Conservation (phyloP, 495 filamentous ascomycete genomes). For the Cercophora newfieldiana region DNA sequence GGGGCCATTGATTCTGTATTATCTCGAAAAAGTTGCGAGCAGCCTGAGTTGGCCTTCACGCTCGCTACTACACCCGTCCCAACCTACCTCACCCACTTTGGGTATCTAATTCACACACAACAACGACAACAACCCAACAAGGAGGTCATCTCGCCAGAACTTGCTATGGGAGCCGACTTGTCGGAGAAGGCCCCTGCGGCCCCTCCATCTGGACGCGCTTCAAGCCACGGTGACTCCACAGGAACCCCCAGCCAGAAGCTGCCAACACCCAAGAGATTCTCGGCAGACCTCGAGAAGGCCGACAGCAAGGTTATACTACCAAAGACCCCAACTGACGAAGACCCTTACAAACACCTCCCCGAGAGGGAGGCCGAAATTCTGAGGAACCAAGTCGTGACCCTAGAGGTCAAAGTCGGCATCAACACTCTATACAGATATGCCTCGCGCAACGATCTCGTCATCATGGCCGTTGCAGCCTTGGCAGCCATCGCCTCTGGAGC, state of each 20-base stretch:
- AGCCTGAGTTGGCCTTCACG: background rate
- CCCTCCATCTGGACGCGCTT: conserved; percentile 27
- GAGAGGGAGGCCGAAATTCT: conserved; percentile 63
- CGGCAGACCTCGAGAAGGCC: conserved; percentile 41
- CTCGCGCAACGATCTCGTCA: conserved; percentile 68
- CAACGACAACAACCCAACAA: too few relatives aligned
- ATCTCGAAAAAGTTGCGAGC: background rate
- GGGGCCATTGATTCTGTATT: background rate
- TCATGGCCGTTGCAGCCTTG: conserved; percentile 65
- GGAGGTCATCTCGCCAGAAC: background rate
- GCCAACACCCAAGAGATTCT: conserved; percentile 9
- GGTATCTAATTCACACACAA: too few relatives aligned
- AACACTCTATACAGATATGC: conserved; percentile 78
- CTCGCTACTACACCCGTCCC: background rate
- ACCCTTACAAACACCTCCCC: conserved; percentile 57
- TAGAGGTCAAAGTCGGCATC: conserved; percentile 63
- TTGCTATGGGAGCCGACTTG: conserved; percentile 27
- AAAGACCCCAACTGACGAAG: conserved; percentile 44
- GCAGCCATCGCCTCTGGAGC: conserved; percentile 77
- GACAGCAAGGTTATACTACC: conserved; percentile 50
- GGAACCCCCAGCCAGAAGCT: conserved; percentile 35
- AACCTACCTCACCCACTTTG: too few relatives aligned
- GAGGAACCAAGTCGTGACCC: conserved; percentile 68
- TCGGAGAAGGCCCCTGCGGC: conserved; percentile 31
- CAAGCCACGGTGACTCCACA: conserved; percentile 38